Base-by-base conservation (phyloP, 2,329 filamentous ascomycete species). In the Alternaria sp. region DNA sequence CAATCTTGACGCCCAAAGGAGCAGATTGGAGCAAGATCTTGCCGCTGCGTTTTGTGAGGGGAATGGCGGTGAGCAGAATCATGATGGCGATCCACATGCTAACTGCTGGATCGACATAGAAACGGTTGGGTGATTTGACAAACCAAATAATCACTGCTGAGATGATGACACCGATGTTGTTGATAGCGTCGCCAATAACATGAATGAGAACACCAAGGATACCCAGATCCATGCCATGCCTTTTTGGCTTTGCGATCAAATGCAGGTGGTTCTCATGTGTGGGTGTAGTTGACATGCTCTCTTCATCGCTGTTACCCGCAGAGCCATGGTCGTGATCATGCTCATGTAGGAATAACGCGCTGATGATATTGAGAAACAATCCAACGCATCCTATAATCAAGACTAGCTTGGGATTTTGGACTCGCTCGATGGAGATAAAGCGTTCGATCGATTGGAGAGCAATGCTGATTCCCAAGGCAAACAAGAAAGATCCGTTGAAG, bases 401-500 rank as follows among this genome's bases (percentile, higher is more conserved):
- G 3, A 93, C 85, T 5, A 92, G 74, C 66, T 85, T 83, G 0
- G 91, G 89, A 25, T 90, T 84, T 5, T 91, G 81, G 45, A 94
- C 81, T 20, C 76, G 78, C 62, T 86, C 75, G 4, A 90, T 72
- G 4, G 84, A 80, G 20, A 90, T 82, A 70, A 92, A 92, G 36
- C 90, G 83, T 76, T 93, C 90, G 52, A 93, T 84, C 0, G 90
- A 89, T 72, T 93, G 91, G 3, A 93, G 79, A 34, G 90, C 85
- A 51, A 93, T 91, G 74, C 89, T 92, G 36, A 93, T 77, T 1
- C 90, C 90, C 2, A 94, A 80, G 1, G 89, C 90, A 16, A 93
- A 77, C 1, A 94, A 83, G 60, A 94, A 91, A 1, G 89, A 88
- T 14, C 91, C 91, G 70, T 94, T 94, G 83, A 93, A 94, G 77